A percentile compares a stretch with the other conserved stretches of the same genome.
These are phyloP conservation scores for Aspergillus kassunensis DNA, from an alignment of 495 filamentous ascomycete species.

Conservation along the genomic window DNA sequence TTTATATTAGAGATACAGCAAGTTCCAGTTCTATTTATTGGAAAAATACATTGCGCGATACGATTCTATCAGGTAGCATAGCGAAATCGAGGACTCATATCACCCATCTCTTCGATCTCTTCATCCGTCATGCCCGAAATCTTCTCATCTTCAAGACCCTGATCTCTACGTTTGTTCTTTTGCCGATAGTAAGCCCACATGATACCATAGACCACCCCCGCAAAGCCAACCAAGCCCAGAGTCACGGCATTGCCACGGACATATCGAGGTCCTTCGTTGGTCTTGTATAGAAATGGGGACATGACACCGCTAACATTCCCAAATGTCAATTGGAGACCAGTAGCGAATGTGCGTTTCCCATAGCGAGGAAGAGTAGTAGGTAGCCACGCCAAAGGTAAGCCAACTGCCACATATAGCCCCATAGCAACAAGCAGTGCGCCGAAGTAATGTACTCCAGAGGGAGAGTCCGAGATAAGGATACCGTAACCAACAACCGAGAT, in stretches of 20 bases:
- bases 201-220: constrained; percentile 39
- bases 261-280: constrained; percentile 37
- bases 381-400: constrained; percentile 66
- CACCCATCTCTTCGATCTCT: constrained; percentile 65
- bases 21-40: not conserved
- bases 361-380: constrained; percentile 59
- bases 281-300: constrained; percentile 54
- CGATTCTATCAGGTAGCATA: constrained; percentile 46
- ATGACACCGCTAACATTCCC: constrained; percentile 68
- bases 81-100: constrained; percentile 58
- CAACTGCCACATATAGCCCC: constrained; percentile 67
- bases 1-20: not conserved
- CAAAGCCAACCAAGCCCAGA: constrained; percentile 42
- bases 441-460: constrained; percentile 63
- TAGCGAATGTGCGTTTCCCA: constrained; percentile 67
- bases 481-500: constrained; percentile 67
- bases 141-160: constrained; percentile 50
- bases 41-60: not conserved
- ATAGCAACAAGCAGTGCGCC: constrained; percentile 68
- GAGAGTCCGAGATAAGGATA: constrained; percentile 55
- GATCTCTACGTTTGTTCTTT: constrained; percentile 52
- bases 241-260: constrained; percentile 42
- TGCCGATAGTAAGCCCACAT: constrained; percentile 53
- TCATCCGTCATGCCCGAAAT: constrained; percentile 57
- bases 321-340: constrained; percentile 61